Evolutionary conservation across 352 stramenopile species (phyloP), one percentile per base, ranked within the genome.

Genomic region (Globisporangium recalcitrans): DNA sequence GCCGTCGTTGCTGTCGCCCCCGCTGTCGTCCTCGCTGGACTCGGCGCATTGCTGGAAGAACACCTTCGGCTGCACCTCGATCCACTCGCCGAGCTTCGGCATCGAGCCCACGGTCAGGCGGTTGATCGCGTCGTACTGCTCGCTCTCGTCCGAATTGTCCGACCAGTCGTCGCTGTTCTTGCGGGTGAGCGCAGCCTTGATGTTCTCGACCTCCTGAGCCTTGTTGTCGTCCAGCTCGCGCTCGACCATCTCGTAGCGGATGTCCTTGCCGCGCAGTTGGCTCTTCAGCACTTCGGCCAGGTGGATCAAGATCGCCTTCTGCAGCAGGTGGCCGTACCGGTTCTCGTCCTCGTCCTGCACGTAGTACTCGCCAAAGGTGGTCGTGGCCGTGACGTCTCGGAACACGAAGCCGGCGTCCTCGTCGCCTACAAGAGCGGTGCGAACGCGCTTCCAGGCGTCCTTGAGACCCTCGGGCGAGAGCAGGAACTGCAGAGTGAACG

Each of bases 291-390:
- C 51, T n/a, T 84, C 71, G 9, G 70, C 64, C 32, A 84, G 56
- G 54, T 80, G 73, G 34, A 77, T 62, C 1, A 72, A 67, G 46
- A 82, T 72, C 54, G 75, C 75, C 62, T 82, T 84, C 63, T 82
- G 75, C 31, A 84, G 61, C 49, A 84, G 24, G 27, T 73, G 56
- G 42, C 67, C 51, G 66, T 71, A 62, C 1, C 71, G 65, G n/a
- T 71, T 63, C 14, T 53, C 55, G 66, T 72, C 75, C 14, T 52
- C 31, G 47, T 57, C 13, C 4, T 57, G 29, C 51, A 57, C 51
- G 27, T n/a, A 44, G 51, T 57, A 57, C 29, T 57, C 46, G 36
- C 58, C 58, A 34, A 34, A 63, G 0, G 26, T 36, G 24, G 34
- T 54, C 22, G 29, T 63, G 11, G 49, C 48, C 21, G 52, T 59